phyloP scores from a whole-genome alignment of 1,284 basidiomycete genomes.

The Tilletia setariae region DNA sequence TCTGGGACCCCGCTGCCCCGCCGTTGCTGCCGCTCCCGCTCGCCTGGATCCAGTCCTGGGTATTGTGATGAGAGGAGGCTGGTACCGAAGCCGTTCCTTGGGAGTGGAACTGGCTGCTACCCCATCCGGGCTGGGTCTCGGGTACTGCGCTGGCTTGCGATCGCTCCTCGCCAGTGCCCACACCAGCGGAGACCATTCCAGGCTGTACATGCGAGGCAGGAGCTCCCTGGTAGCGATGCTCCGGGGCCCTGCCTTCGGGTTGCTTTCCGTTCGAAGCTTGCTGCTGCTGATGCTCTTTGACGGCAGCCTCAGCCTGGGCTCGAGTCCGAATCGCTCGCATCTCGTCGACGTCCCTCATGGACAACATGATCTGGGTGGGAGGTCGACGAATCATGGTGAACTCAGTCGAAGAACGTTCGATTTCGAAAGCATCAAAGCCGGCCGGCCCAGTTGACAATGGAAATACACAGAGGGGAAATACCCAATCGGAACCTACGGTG shows the following conservation, averaged over 20 bases:
- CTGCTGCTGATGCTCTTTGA: neutral
- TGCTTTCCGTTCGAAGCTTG: neutral
- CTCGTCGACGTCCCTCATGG: neutral
- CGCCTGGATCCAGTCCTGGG: neutral
- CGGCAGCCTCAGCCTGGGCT: neutral
- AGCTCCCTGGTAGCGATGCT: neutral
- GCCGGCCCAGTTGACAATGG: no score
- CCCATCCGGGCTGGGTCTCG: neutral
- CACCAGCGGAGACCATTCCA: no score
- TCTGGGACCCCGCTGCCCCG: neutral
- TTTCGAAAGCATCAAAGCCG: neutral
- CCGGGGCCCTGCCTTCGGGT: neutral
- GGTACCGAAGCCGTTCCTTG: neutral
- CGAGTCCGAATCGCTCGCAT: neutral
- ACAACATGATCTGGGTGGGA: neutral
- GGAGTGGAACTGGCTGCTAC: neutral
- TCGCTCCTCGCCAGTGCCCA: neutral
- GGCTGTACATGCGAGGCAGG: no score
- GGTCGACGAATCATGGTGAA: constrained; percentile 9
- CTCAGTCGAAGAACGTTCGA: neutral
- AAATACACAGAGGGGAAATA: constrained; percentile 1
- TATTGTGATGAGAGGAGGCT: neutral
- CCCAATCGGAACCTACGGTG: neutral
- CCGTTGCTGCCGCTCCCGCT: neutral
- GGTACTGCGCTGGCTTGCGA: neutral